Percentiles rank a stretch among this genome's conserved stretches.
These are phyloP conservation scores for Orbilia brochopaga DNA, from an alignment of 2,329 filamentous ascomycete species.

Conservation along the genomic window DNA sequence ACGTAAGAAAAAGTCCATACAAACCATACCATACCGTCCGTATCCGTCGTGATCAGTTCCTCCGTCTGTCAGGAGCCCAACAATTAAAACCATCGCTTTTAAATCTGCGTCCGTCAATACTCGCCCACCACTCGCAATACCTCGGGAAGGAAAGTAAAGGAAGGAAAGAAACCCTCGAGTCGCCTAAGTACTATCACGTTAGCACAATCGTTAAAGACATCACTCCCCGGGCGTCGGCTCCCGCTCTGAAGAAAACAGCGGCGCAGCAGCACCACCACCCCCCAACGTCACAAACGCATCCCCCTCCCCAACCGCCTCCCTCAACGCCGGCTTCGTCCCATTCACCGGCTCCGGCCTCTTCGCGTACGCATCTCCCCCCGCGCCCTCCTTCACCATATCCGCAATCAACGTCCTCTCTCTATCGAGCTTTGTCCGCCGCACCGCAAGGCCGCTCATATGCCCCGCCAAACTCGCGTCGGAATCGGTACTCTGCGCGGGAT, in stretches of 20 bases:
- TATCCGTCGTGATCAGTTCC: no score
- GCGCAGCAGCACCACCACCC: slow-evolving; percentile 44
- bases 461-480: slow-evolving; percentile 72
- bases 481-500: slow-evolving; percentile 83
- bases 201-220: slow-evolving; percentile 13
- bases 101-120: slow-evolving; percentile 3
- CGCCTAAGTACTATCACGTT: slow-evolving; percentile 1
- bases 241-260: slow-evolving; percentile 32
- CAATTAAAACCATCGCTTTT: not conserved
- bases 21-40: no score
- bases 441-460: slow-evolving; percentile 79
- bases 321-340: slow-evolving; percentile 42
- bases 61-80: no score
- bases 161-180: slow-evolving; percentile 8
- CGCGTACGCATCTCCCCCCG: slow-evolving; percentile 3
- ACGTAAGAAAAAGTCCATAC: no score
- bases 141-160: not conserved
- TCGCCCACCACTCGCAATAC: not conserved
- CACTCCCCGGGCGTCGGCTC: slow-evolving; percentile 15
- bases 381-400: slow-evolving; percentile 49
- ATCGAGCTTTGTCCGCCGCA: slow-evolving; percentile 72
- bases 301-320: slow-evolving; percentile 31
- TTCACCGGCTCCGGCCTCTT: slow-evolving; percentile 39
- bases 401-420: slow-evolving; percentile 82
- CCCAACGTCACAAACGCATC: slow-evolving; percentile 49